Conservation (phyloP, 164 flowering plant species). For the Taxillus chinensis region DNA sequence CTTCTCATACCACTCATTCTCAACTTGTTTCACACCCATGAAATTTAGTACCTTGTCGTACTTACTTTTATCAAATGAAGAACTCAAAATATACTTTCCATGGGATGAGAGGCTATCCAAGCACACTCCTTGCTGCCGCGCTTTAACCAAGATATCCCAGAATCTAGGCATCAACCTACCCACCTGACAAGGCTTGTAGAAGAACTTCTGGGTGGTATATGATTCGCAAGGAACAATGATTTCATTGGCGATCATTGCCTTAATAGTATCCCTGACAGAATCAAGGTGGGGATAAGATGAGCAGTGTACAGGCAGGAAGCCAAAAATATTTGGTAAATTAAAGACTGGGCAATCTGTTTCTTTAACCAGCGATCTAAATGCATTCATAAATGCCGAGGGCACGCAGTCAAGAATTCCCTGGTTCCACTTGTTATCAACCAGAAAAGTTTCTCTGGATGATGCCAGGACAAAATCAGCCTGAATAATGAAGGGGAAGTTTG, state of each 20-base stretch:
- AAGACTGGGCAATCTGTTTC: conserved; percentile 26
- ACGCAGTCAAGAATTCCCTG: not conserved
- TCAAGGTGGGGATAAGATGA: conserved; percentile 30
- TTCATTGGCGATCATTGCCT: conserved; percentile 21
- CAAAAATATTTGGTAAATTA: conserved; percentile 22
- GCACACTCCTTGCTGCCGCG: conserved; percentile 29
- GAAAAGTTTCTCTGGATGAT: conserved; percentile 1
- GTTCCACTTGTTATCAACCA: not conserved
- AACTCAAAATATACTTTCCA: conserved; percentile 27
- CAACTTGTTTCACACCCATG: conserved; percentile 30
- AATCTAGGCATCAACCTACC: conserved; percentile 35
- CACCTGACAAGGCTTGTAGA: conserved; percentile 42
- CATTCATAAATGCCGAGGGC: not conserved
- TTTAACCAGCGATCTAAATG: not conserved
- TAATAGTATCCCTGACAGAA: conserved; percentile 32
- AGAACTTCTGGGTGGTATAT: conserved; percentile 24
- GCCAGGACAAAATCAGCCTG: conserved; percentile 3
- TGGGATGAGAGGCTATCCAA: conserved; percentile 36
- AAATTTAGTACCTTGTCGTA: conserved; percentile 24
- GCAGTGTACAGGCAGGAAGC: conserved; percentile 30
- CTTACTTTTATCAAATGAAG: conserved; percentile 27
- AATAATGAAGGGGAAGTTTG: conserved; percentile 2
- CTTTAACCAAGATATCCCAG: conserved; percentile 37
- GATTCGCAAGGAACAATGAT: conserved; percentile 42
- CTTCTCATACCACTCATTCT: conserved; percentile 42